Evolutionary conservation across 805 yeast species (phyloP).

Genomic region (Lipomyces sp.): DNA sequence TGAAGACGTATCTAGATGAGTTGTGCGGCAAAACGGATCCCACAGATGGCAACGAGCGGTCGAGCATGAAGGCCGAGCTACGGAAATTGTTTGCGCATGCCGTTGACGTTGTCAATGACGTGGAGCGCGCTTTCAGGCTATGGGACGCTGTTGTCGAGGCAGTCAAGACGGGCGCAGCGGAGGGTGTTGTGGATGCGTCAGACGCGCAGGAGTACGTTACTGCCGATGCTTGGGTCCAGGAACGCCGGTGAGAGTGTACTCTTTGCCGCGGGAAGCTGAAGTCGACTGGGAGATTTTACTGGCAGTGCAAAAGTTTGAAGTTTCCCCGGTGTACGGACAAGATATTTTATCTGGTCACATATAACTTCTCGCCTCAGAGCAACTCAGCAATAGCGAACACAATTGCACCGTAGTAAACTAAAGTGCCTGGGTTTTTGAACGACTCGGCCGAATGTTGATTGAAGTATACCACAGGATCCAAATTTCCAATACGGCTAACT

Average conservation of each 20-base stretch:
- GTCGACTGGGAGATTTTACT: too few relatives aligned
- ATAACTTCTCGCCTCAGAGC: too few relatives aligned
- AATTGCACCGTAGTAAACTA: too few relatives aligned
- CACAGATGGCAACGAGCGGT: conserved; percentile 15
- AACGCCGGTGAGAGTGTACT: conserved; percentile 35
- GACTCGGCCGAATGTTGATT: too few relatives aligned
- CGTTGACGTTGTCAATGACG: conserved; percentile 30
- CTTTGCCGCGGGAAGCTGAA: background rate
- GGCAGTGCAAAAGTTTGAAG: too few relatives aligned
- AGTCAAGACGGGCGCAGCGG: conserved; percentile 23
- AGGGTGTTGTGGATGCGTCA: conserved; percentile 16
- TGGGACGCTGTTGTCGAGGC: conserved; percentile 35
- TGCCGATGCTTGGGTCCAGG: conserved; percentile 55
- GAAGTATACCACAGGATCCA: too few relatives aligned
- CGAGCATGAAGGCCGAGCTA: conserved; percentile 21
- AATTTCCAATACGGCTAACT: too few relatives aligned
- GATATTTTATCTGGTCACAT: too few relatives aligned
- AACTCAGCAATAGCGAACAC: too few relatives aligned
- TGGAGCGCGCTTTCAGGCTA: conserved; percentile 32
- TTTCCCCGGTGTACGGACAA: too few relatives aligned
- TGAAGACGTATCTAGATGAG: conserved; percentile 52
- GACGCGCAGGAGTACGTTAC: conserved; percentile 13
- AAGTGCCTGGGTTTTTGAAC: too few relatives aligned
- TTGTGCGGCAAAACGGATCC: conserved; percentile 22
- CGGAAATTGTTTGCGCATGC: conserved; percentile 33